These are phyloP conservation scores for Salicornia ramosissima DNA, from an alignment of 148 eudicot genomes.

Conservation along the genomic window DNA sequence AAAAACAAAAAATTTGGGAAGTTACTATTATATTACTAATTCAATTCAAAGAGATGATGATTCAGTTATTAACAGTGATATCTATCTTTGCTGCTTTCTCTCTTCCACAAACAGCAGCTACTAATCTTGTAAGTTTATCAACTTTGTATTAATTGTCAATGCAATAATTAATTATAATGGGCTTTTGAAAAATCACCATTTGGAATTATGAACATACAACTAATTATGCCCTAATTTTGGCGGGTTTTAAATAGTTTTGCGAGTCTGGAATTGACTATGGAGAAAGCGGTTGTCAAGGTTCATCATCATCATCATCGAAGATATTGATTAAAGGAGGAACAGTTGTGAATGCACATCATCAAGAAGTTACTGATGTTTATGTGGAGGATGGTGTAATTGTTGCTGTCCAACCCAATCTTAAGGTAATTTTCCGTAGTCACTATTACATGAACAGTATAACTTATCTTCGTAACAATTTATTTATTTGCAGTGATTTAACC, in stretches of 20 bases:
- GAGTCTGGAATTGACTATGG: slow-evolving; percentile 59
- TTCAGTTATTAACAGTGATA: slow-evolving; percentile 3
- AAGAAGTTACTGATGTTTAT: slow-evolving; percentile 83
- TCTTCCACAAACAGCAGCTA: slow-evolving; percentile 12
- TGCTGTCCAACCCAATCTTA: slow-evolving; percentile 62
- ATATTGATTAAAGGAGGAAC: slow-evolving; percentile 89
- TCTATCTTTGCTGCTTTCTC: slow-evolving; percentile 10
- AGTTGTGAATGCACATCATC: slow-evolving; percentile 86
- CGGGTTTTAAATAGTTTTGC: slow-evolving; percentile 49
- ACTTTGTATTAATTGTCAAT: background rate
- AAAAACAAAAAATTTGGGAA: too few species aligned
- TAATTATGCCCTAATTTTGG: background rate
- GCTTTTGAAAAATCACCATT: background rate
- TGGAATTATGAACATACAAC: background rate
- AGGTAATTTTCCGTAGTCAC: too few species aligned
- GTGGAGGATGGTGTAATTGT: slow-evolving; percentile 76
- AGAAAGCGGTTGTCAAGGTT: slow-evolving; percentile 47
- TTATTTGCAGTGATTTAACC: too few species aligned
- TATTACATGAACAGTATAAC: too few species aligned
- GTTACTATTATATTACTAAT: too few species aligned
- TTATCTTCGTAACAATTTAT: too few species aligned
- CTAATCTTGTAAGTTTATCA: slow-evolving; percentile 22
- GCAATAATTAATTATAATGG: background rate
- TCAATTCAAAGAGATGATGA: slow-evolving; percentile 16
- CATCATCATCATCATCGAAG: slow-evolving; percentile 46